phyloP scores from a whole-genome alignment of 1,284 basidiomycete genomes.

The Xerocomus nothofagi region DNA sequence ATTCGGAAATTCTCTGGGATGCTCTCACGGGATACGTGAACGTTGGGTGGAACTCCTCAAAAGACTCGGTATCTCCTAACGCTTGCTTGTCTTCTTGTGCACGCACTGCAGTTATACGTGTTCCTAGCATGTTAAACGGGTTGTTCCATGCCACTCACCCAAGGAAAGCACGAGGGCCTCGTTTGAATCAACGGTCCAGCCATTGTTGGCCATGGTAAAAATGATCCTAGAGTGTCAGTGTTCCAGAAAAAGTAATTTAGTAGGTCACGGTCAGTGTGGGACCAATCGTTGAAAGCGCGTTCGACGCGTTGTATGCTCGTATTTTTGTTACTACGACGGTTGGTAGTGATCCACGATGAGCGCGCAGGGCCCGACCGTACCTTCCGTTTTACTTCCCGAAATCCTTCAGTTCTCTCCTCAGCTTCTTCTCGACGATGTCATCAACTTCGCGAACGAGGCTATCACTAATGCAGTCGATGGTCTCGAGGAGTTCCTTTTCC shows the following conservation, averaged over 20 bases:
- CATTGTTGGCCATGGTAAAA: slow-evolving; percentile 41
- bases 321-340: slow-evolving; percentile 16
- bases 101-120: slow-evolving; percentile 47
- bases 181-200: slow-evolving; percentile 80
- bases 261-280: not conserved
- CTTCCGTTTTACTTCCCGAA: slow-evolving; percentile 59
- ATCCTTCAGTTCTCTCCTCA: slow-evolving; percentile 68
- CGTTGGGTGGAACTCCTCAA: slow-evolving; percentile 71
- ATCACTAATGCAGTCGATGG: slow-evolving; percentile 70
- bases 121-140: slow-evolving; percentile 8
- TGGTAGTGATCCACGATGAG: slow-evolving; percentile 24
- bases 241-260: not conserved
- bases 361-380: slow-evolving; percentile 35
- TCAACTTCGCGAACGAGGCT: slow-evolving; percentile 66
- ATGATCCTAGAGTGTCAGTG: not conserved
- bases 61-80: slow-evolving; percentile 59
- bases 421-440: slow-evolving; percentile 66
- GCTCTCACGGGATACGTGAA: slow-evolving; percentile 84
- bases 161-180: slow-evolving; percentile 71
- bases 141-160: slow-evolving; percentile 43
- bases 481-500: slow-evolving; percentile 68
- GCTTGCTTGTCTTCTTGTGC: slow-evolving; percentile 59
- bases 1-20: not conserved
- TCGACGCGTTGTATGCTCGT: slow-evolving; percentile 33
- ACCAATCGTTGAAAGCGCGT: not conserved